Conservation (phyloP, 2,329 filamentous ascomycete genomes). For the Scortechinia acanthostroma region DNA sequence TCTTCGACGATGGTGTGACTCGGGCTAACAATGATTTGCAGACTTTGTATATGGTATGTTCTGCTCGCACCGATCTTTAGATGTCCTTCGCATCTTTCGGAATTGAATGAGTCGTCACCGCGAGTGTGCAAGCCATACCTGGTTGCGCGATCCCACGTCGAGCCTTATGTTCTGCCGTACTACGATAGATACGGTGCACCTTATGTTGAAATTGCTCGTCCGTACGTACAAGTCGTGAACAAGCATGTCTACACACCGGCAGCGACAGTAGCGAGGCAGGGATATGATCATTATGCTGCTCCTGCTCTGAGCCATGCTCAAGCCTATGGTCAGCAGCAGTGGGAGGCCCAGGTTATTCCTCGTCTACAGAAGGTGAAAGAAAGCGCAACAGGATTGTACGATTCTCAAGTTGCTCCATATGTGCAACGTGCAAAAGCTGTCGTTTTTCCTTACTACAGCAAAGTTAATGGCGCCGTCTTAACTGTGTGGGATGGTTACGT, state of each 20-base stretch:
- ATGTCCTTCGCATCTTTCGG: conserved; percentile 66
- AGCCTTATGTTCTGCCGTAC: conserved; percentile 76
- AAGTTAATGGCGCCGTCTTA: conserved; percentile 51
- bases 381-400: conserved; percentile 59
- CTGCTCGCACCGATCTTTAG: conserved; percentile 75
- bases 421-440: conserved; percentile 51
- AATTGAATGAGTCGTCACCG: conserved; percentile 65
- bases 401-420: conserved; percentile 66
- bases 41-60: conserved; percentile 78
- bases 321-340: conserved; percentile 63
- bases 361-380: conserved; percentile 60
- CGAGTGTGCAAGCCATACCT: conserved; percentile 79
- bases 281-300: conserved; percentile 54
- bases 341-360: conserved; percentile 73
- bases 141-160: conserved; percentile 50
- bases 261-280: conserved; percentile 47
- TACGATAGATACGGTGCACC: conserved; percentile 79
- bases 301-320: conserved; percentile 65
- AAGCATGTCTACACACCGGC: conserved; percentile 64
- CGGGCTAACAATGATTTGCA: conserved; percentile 20
- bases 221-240: conserved; percentile 63
- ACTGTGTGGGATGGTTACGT: conserved; percentile 68
- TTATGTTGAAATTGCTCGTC: conserved; percentile 70
- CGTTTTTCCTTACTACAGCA: conserved; percentile 67
- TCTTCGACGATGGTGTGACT: background rate